A percentile compares a stretch with the other conserved stretches of the same genome.
These are phyloP conservation scores for Piper betle DNA, from an alignment of 164 flowering plant species.

Conservation along the genomic window DNA sequence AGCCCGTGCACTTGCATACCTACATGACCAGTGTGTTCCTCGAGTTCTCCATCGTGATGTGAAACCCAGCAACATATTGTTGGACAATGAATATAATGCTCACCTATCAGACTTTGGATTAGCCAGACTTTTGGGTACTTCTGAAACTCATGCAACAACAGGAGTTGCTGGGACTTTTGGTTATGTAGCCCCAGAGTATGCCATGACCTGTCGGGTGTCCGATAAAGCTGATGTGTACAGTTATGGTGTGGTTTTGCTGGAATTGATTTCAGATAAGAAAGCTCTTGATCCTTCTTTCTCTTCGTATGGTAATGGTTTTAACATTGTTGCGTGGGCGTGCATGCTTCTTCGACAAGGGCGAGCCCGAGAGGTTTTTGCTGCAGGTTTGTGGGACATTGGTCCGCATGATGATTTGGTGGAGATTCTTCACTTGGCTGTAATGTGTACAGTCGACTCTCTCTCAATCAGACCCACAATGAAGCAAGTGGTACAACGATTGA, in stretches of 20 bases:
- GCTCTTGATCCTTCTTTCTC: slow-evolving; percentile 88
- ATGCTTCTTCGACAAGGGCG: slow-evolving; percentile 85
- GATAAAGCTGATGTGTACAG: slow-evolving; percentile 94
- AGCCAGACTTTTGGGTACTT: slow-evolving; percentile 76
- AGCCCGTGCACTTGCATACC: slow-evolving; percentile 79
- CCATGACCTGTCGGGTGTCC: slow-evolving; percentile 95
- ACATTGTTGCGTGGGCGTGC: slow-evolving; percentile 83
- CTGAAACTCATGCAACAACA: slow-evolving; percentile 95
- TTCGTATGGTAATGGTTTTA: slow-evolving; percentile 76
- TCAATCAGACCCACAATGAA: slow-evolving; percentile 83
- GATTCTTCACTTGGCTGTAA: slow-evolving; percentile 69
- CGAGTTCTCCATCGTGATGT: slow-evolving; percentile 93
- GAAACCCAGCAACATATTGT: slow-evolving; percentile 82
- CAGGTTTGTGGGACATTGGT: slow-evolving; percentile 78
- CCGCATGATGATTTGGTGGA: slow-evolving; percentile 82
- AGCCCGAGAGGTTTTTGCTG: slow-evolving; percentile 73
- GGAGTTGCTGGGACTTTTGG: slow-evolving; percentile 96
- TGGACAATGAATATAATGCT: slow-evolving; percentile 77
- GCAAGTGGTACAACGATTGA: slow-evolving; percentile 74
- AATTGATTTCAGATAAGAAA: slow-evolving; percentile 81
- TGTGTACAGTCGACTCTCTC: slow-evolving; percentile 79
- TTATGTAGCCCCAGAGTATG: slow-evolving; percentile 90
- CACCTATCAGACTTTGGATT: slow-evolving; percentile 86
- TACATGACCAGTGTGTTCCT: slow-evolving; percentile 87
- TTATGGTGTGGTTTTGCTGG: slow-evolving; percentile 81